Evolutionary conservation across 2,329 filamentous ascomycete genomes (phyloP).

Genomic region (Monosporascus sp.): DNA sequence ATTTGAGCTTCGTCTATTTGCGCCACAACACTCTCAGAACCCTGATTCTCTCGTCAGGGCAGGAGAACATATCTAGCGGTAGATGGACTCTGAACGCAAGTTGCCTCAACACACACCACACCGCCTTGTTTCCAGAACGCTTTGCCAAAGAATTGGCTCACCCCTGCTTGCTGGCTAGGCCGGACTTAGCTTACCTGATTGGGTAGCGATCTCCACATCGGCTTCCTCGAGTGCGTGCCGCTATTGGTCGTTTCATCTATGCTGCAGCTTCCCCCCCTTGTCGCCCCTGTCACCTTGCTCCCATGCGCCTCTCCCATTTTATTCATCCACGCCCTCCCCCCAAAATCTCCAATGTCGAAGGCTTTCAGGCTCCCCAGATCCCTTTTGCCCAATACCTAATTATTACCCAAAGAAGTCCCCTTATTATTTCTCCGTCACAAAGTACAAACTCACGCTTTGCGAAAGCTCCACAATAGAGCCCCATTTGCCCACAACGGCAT

Average conservation of each 20-base stretch:
- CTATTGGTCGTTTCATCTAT: conserved; percentile 50
- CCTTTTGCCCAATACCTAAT: conserved; percentile 19
- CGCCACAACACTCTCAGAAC: conserved; percentile 2
- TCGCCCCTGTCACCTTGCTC: conserved; percentile 43
- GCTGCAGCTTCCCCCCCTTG: conserved; percentile 32
- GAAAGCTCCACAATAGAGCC: conserved; percentile 15
- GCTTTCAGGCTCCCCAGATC: conserved; percentile 22
- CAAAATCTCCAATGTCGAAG: conserved; percentile 20
- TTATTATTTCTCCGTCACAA: no score
- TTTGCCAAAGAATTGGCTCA: conserved; percentile 14
- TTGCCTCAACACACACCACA: conserved; percentile 14
- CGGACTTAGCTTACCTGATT: conserved; percentile 44
- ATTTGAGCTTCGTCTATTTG: not conserved
- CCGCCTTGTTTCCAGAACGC: conserved; percentile 24
- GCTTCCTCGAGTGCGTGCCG: conserved; percentile 25
- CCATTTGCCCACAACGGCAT: conserved; percentile 10
- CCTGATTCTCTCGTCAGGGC: conserved; percentile 12
- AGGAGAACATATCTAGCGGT: conserved; percentile 15
- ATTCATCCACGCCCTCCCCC: conserved; percentile 27
- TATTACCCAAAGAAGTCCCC: no score
- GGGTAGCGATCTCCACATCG: conserved; percentile 41
- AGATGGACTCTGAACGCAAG: conserved; percentile 11
- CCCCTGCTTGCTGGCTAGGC: conserved; percentile 38
- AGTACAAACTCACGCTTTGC: no score
- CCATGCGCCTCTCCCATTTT: conserved; percentile 42